Percentiles rank a stretch among this genome's conserved stretches.
phyloP scores from a whole-genome alignment of 2,329 filamentous ascomycete species.

The Talaromyces sp. region DNA sequence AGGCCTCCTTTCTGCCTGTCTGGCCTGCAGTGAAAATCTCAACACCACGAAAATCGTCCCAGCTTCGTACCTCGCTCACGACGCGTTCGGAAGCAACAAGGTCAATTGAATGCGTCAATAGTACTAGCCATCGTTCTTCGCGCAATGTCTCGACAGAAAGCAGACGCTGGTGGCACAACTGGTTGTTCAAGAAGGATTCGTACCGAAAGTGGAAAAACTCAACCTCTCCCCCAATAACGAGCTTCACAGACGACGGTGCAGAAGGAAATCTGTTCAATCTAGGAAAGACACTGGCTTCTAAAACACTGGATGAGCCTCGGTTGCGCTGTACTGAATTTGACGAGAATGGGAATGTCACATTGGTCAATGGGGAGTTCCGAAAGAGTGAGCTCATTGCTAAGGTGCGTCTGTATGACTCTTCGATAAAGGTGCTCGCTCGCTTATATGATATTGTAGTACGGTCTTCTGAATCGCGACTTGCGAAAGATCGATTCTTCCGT shows the following conservation, averaged over 20 bases:
- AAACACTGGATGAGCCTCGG: slow-evolving; percentile 78
- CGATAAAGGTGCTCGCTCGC: slow-evolving; percentile 16
- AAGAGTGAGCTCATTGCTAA: slow-evolving; percentile 97
- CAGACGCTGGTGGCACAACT: slow-evolving; percentile 33
- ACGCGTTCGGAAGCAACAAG: not conserved
- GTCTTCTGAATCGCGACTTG: slow-evolving; percentile 85
- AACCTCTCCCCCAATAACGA: slow-evolving; percentile 50
- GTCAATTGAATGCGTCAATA: not conserved
- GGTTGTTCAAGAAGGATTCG: slow-evolving; percentile 19
- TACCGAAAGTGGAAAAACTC: slow-evolving; percentile 15
- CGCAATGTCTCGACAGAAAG: slow-evolving; percentile 33
- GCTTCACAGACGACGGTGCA: slow-evolving; percentile 57
- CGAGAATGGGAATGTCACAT: slow-evolving; percentile 82
- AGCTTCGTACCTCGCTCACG: slow-evolving; percentile 6
- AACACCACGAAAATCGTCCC: not conserved
- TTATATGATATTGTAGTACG: slow-evolving; percentile 61
- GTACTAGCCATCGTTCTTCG: slow-evolving; percentile 17
- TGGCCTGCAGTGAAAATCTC: slow-evolving; percentile 11
- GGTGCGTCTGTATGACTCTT: slow-evolving; percentile 47
- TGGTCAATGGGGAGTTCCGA: slow-evolving; percentile 94
- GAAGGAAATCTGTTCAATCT: slow-evolving; percentile 64
- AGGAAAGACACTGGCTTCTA: slow-evolving; percentile 67
- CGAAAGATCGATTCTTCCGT: slow-evolving; percentile 97
- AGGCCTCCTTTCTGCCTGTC: slow-evolving; percentile 32
- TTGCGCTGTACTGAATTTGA: slow-evolving; percentile 94